Percentiles rank a stretch among this genome's conserved stretches.
These are phyloP conservation scores for Euphrasia arctica DNA, from an alignment of 305 asterid genomes.

Conservation along the genomic window DNA sequence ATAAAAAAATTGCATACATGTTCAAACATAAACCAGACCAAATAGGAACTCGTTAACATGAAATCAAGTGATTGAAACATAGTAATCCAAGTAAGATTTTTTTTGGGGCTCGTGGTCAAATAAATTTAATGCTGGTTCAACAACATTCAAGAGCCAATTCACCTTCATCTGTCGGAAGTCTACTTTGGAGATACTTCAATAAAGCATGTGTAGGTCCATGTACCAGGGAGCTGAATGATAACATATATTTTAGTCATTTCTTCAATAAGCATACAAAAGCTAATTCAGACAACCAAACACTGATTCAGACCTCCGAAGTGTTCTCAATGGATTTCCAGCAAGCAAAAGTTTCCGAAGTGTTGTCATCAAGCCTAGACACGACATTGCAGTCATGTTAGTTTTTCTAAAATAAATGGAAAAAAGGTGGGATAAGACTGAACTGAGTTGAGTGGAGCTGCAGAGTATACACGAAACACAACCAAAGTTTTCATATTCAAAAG, in stretches of 20 bases:
- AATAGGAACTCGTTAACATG: no score
- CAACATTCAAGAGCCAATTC: conserved; percentile 29
- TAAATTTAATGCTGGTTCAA: conserved; percentile 21
- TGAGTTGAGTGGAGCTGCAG: background rate
- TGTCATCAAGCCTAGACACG: conserved; percentile 75
- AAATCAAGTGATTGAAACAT: conserved; percentile 9
- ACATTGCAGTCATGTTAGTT: conserved; percentile 33
- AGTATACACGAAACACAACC: conserved; percentile 4
- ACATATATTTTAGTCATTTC: conserved; percentile 23
- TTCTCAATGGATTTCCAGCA: conserved; percentile 83
- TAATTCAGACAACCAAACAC: conserved; percentile 22
- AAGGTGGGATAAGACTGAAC: conserved; percentile 8
- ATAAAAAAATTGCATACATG: conserved; percentile 17
- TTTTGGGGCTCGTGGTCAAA: conserved; percentile 11
- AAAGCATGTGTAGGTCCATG: conserved; percentile 88
- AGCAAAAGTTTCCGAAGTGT: conserved; percentile 91
- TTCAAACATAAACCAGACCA: no score
- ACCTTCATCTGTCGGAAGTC: conserved; percentile 95
- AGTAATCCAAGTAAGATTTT: conserved; percentile 26
- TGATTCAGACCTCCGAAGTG: conserved; percentile 83
- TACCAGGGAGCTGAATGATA: conserved; percentile 72
- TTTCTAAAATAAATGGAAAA: conserved; percentile 13
- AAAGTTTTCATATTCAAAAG: conserved; percentile 3
- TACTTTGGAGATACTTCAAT: conserved; percentile 77
- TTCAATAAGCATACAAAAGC: conserved; percentile 24